Percentiles rank a stretch among this genome's conserved stretches.
These are phyloP conservation scores for Metschnikowia gelsemii DNA, from an alignment of 805 yeast genomes.

Conservation along the genomic window DNA sequence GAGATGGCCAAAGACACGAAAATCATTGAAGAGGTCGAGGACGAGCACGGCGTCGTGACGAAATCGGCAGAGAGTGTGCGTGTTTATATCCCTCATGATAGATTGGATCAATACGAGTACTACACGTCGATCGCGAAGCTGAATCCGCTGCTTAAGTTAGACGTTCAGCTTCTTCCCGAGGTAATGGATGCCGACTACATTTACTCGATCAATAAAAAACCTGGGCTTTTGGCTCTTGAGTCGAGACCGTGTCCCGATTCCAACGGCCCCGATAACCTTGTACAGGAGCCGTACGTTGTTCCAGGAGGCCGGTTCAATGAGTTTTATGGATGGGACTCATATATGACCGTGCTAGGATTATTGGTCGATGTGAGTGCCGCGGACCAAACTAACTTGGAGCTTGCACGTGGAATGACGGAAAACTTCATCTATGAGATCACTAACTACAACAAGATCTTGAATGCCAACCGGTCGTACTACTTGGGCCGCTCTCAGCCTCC, in stretches of 20 bases:
- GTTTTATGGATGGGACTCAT: constrained; percentile 97
- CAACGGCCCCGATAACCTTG: constrained; percentile 47
- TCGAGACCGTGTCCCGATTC: constrained; percentile 63
- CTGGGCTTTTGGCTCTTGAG: constrained; percentile 85
- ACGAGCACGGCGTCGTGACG: constrained; percentile 31
- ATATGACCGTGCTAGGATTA: constrained; percentile 85
- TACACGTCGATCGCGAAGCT: constrained; percentile 52
- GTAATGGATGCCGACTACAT: constrained; percentile 75
- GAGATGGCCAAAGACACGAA: constrained; percentile 79
- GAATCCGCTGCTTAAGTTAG: constrained; percentile 57
- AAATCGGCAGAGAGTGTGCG: constrained; percentile 61
- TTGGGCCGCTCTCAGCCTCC: constrained; percentile 95
- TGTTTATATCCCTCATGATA: constrained; percentile 69
- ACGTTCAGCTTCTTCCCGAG: constrained; percentile 76
- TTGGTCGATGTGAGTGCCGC: constrained; percentile 49
- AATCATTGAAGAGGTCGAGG: constrained; percentile 50
- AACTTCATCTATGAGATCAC: constrained; percentile 87
- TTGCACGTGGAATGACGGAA: constrained; percentile 88
- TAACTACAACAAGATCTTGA: constrained; percentile 87
- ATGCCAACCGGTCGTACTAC: constrained; percentile 92
- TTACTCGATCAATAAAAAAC: constrained; percentile 70
- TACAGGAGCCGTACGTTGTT: constrained; percentile 83
- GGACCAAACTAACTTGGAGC: constrained; percentile 49
- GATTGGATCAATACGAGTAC: constrained; percentile 71
- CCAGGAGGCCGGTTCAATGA: constrained; percentile 98